Conservation (phyloP, 2,329 filamentous ascomycete species). For the Diaporthe aspalathi region DNA sequence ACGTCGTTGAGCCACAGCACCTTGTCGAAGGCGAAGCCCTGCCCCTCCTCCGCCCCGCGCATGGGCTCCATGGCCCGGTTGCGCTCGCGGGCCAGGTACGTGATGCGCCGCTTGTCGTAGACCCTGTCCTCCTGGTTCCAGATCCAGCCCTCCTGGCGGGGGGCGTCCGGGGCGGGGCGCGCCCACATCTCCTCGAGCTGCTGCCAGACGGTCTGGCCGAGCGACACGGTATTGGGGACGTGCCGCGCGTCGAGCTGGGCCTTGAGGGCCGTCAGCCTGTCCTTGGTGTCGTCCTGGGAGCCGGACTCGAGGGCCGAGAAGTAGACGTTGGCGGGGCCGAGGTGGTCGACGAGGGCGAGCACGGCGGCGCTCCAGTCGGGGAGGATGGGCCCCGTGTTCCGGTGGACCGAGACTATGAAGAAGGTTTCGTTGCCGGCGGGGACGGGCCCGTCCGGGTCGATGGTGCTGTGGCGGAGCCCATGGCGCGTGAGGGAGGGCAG, state of each 20-base stretch:
- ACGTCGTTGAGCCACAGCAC: constrained; percentile 72
- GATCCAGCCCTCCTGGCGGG: constrained; percentile 70
- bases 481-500: constrained; percentile 39
- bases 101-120: constrained; percentile 72
- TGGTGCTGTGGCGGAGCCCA: neutral
- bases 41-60: constrained; percentile 55
- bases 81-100: constrained; percentile 72
- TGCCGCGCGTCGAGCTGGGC: constrained; percentile 60
- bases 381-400: constrained; percentile 72
- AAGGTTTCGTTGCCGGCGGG: constrained; percentile 52
- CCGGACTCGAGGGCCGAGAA: constrained; percentile 76
- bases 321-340: constrained; percentile 72
- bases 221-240: constrained; percentile 64
- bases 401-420: constrained; percentile 75
- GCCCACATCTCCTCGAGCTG: constrained; percentile 67
- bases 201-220: constrained; percentile 65
- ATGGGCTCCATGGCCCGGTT: constrained; percentile 73
- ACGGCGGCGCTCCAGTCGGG: constrained; percentile 70
- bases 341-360: constrained; percentile 63
- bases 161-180: constrained; percentile 47
- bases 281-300: constrained; percentile 75
- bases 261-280: constrained; percentile 68
- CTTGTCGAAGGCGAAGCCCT: constrained; percentile 65
- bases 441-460: constrained; percentile 1
- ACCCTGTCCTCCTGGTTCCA: constrained; percentile 60